A percentile compares a stretch with the other conserved stretches of the same genome.
These are phyloP conservation scores for Cercospora sojina DNA, from an alignment of 2,329 filamentous ascomycete species.

Conservation along the genomic window DNA sequence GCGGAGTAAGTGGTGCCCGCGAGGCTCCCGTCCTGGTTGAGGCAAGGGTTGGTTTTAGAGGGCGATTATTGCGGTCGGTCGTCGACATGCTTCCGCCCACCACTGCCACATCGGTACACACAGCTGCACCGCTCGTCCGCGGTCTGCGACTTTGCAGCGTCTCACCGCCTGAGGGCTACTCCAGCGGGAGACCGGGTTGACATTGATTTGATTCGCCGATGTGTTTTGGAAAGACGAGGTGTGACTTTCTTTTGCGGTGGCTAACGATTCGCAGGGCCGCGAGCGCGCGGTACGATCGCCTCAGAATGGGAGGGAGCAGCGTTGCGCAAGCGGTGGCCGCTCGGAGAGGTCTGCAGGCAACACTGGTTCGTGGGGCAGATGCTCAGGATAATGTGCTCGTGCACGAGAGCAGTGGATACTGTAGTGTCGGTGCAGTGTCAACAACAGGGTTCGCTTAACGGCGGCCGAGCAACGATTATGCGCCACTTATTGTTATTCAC, in stretches of 20 bases:
- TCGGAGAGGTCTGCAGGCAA: no score
- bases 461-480: neutral
- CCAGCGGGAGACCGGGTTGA: neutral
- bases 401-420: neutral
- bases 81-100: slow-evolving; percentile 11
- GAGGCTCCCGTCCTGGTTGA: slow-evolving; percentile 19
- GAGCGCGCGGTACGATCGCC: no score
- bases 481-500: neutral
- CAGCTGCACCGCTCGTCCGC: neutral
- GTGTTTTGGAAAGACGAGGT: neutral
- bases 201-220: neutral
- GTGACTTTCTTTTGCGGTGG: neutral
- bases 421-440: neutral
- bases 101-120: neutral
- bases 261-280: neutral
- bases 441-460: neutral
- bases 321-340: neutral
- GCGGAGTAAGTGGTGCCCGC: slow-evolving; percentile 58
- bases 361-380: no score
- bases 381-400: no score
- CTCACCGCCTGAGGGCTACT: neutral
- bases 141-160: neutral
- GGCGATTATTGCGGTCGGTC: slow-evolving; percentile 17
- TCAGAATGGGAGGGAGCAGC: neutral
- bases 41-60: slow-evolving; percentile 24